Evolutionary conservation across 495 filamentous ascomycete species (phyloP).

Genomic region (Eremomyces bilateralis): DNA sequence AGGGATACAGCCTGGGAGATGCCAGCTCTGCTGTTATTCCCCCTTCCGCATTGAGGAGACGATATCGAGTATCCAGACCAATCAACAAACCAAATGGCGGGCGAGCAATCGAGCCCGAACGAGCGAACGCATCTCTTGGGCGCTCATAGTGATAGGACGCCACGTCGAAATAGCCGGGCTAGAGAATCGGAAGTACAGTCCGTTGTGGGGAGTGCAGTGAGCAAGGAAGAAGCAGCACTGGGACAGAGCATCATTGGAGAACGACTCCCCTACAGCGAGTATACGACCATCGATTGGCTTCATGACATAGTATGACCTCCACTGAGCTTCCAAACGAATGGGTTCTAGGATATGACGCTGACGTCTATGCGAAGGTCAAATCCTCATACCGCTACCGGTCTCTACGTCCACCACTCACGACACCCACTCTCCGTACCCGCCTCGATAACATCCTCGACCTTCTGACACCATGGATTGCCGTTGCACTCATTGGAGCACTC

Average conservation of each 20-base stretch:
- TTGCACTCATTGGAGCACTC: conserved; percentile 28
- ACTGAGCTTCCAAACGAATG: no score
- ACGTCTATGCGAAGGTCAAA: conserved; percentile 26
- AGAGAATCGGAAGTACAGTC: conserved; percentile 16
- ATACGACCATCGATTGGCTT: conserved; percentile 36
- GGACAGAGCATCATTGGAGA: conserved; percentile 26
- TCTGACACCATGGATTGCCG: conserved; percentile 30
- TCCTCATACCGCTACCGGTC: conserved; percentile 29
- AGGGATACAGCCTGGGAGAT: no score
- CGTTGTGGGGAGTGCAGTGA: conserved; percentile 15
- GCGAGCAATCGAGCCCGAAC: no score
- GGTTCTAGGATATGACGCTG: no score
- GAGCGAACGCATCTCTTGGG: no score
- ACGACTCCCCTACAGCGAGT: conserved; percentile 33
- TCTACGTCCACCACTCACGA: conserved; percentile 20
- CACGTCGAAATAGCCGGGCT: conserved; percentile 5
- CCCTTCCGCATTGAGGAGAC: no score
- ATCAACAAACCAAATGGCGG: no score
- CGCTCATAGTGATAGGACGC: no score
- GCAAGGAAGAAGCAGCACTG: conserved; percentile 25
- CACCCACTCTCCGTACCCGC: conserved; percentile 18
- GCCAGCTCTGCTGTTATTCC: no score
- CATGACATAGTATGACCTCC: conserved; percentile 26
- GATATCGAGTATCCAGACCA: no score
- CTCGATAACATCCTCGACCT: conserved; percentile 20